A percentile compares a stretch with the other conserved stretches of the same genome.
phyloP scores from a whole-genome alignment of 2,329 filamentous ascomycete genomes.

The Thelonectria olida region DNA sequence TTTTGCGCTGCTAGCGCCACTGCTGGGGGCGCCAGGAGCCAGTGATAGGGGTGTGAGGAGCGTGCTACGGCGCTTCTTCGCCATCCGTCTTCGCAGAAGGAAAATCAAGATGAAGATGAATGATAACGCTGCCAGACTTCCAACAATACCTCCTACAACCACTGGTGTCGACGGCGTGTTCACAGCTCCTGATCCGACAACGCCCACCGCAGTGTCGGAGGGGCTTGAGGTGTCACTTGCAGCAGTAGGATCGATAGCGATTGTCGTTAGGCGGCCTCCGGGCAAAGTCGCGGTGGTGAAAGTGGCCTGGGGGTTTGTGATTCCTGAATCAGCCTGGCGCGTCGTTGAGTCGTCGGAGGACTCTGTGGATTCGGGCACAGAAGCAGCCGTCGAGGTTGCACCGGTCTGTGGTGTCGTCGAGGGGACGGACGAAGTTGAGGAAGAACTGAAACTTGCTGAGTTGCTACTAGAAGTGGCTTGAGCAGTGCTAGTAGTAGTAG shows the following conservation, averaged over 20 bases:
- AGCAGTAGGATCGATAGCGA: conserved; percentile 30
- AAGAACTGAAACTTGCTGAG: conserved; percentile 4
- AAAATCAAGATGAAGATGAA: conserved; percentile 60
- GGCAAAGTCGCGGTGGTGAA: conserved; percentile 33
- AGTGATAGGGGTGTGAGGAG: conserved; percentile 58
- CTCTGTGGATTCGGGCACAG: conserved; percentile 26
- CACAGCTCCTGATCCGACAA: conserved; percentile 19
- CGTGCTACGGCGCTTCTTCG: conserved; percentile 56
- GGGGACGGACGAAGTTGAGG: conserved; percentile 19
- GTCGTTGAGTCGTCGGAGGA: conserved; percentile 21
- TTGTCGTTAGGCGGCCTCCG: conserved; percentile 32
- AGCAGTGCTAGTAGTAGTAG: conserved; percentile 1
- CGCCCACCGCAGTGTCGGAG: conserved; percentile 17
- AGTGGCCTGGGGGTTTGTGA: conserved; percentile 23
- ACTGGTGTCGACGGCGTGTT: conserved; percentile 41
- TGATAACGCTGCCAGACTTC: conserved; percentile 53
- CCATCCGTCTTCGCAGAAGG: conserved; percentile 55
- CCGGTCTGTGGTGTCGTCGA: conserved; percentile 34
- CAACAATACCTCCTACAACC: conserved; percentile 62
- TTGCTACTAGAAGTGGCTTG: background rate
- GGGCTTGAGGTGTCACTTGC: conserved; percentile 33
- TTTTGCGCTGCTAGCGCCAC: background rate
- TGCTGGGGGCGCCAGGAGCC: conserved; percentile 33
- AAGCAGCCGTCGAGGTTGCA: conserved; percentile 28
- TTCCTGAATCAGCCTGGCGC: conserved; percentile 25